phyloP scores from a whole-genome alignment of 805 yeast genomes.

The Suhomyces faveliae region DNA sequence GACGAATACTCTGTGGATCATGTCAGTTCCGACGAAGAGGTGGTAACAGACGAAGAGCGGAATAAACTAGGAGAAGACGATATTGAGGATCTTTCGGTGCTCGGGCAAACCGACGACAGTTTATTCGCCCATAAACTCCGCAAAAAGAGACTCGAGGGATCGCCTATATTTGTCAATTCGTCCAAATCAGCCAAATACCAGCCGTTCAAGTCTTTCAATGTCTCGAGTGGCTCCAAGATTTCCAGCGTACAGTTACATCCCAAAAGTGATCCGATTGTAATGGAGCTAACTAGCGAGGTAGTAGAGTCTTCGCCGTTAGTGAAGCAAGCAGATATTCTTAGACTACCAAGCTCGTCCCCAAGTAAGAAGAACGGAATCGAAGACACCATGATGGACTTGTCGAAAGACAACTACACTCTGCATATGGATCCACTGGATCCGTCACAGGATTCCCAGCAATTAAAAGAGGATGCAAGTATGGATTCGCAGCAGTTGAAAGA shows the following conservation, averaged over 20 bases:
- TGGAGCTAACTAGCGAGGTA: slow-evolving; percentile 16
- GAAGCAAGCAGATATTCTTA: slow-evolving; percentile 12
- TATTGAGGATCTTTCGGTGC: slow-evolving; percentile 14
- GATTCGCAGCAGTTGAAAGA: not conserved
- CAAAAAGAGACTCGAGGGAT: slow-evolving; percentile 7
- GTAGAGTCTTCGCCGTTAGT: slow-evolving; percentile 25
- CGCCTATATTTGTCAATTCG: slow-evolving; percentile 1
- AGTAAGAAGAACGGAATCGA: slow-evolving; percentile 1
- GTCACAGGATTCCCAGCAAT: not conserved
- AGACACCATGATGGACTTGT: not conserved
- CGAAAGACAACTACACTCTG: not conserved
- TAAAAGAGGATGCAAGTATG: not conserved
- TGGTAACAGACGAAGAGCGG: slow-evolving; percentile 11
- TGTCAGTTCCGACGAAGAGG: slow-evolving; percentile 8
- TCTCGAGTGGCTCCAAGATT: slow-evolving; percentile 1
- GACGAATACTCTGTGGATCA: not conserved
- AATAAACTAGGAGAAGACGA: not conserved
- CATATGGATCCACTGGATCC: not conserved
- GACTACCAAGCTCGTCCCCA: slow-evolving; percentile 7
- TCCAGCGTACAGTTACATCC: slow-evolving; percentile 3
- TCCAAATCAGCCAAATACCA: not conserved
- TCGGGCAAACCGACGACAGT: slow-evolving; percentile 22
- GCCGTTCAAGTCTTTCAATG: slow-evolving; percentile 1
- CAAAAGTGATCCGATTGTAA: slow-evolving; percentile 5
- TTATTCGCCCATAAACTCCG: slow-evolving; percentile 21